Conservation (phyloP, 1,284 basidiomycete genomes). For the Singerocomus inundabilis region DNA sequence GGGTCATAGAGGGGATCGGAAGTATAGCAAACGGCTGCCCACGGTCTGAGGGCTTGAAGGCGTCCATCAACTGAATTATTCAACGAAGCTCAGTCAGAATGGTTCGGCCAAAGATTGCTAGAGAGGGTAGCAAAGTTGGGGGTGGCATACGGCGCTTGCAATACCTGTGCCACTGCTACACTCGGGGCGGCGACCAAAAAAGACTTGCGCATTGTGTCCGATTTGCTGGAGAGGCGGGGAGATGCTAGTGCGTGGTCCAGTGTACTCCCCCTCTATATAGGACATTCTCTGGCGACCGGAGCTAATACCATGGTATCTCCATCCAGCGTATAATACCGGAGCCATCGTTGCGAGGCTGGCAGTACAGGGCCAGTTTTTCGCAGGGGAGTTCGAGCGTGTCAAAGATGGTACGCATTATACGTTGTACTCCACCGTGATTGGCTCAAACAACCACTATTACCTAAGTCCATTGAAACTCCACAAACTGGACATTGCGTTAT, state of each 20-base stretch:
- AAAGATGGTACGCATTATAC: too few species aligned
- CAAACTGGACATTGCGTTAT: too few species aligned
- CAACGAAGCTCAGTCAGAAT: conserved; percentile 11
- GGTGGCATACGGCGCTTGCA: conserved; percentile 12
- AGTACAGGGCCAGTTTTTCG: too few species aligned
- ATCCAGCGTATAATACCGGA: too few species aligned
- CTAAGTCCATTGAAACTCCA: too few species aligned
- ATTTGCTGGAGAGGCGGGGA: background rate
- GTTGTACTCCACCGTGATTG: too few species aligned
- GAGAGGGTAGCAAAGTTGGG: conserved; percentile 7
- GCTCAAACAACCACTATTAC: too few species aligned
- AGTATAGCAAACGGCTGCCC: conserved; percentile 20
- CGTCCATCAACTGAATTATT: conserved; percentile 18
- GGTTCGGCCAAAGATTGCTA: conserved; percentile 10
- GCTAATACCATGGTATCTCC: too few species aligned
- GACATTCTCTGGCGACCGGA: too few species aligned
- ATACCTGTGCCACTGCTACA: background rate
- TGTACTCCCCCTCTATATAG: background rate
- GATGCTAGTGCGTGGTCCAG: background rate
- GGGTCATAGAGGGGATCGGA: conserved; percentile 17
- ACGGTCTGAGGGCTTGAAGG: conserved; percentile 19
- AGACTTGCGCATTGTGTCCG: conserved; percentile 1
- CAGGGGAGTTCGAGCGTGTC: too few species aligned
- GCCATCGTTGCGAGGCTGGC: too few species aligned
- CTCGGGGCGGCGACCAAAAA: background rate